Base-by-base conservation (phyloP, 2,329 filamentous ascomycete species). In the Sarocladium oryzae region DNA sequence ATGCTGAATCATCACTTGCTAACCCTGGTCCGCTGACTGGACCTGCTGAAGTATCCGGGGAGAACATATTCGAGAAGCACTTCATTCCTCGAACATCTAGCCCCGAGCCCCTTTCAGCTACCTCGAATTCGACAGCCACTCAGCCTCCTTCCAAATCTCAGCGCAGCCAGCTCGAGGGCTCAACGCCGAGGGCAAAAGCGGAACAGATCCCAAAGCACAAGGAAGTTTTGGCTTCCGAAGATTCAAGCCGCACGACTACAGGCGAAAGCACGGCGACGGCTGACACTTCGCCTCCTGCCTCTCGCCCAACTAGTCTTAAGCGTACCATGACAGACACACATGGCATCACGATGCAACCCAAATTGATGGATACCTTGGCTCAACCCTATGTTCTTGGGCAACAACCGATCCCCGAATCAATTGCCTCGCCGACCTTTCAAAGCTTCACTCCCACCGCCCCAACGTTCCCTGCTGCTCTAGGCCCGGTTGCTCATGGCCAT, bases 251-350 rank as follows among this genome's bases (percentile, higher is more conserved):
- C 56, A 77, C 75, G 5, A 70, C 75, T n/a, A 78, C 75, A 2
- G 76, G 79, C 57, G 79, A 82, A 60, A 79, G 74, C 57, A 70
- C 69, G 46, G 75, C 75, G 4, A 78, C 78, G 15, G 65, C 69
- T 3, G 69, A 73, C 56, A 77, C 75, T 9, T 74, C 77, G 3
- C 76, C 81, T 16, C 79, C 82, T 24, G 56, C 69, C 15, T 79
- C 81, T 52, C 75, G 82, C 56, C 82, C 84, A 51, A 78, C 82
- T 50, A 87, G 69, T 52, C 69, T 96, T 56, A 95, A 91, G 69
- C 82, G 92, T 61, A 95, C 92, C 16, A 86, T 88, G 69, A 97
- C 92, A 15, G 92, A 97, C 66, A 81, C 88, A 20, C 80, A 81
- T 50, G 80, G 87, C 16, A 76, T 88, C 24, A 83, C 83, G 16